Conservation (phyloP, 2,329 filamentous ascomycete species). For the Pestalotiopsis sp. region DNA sequence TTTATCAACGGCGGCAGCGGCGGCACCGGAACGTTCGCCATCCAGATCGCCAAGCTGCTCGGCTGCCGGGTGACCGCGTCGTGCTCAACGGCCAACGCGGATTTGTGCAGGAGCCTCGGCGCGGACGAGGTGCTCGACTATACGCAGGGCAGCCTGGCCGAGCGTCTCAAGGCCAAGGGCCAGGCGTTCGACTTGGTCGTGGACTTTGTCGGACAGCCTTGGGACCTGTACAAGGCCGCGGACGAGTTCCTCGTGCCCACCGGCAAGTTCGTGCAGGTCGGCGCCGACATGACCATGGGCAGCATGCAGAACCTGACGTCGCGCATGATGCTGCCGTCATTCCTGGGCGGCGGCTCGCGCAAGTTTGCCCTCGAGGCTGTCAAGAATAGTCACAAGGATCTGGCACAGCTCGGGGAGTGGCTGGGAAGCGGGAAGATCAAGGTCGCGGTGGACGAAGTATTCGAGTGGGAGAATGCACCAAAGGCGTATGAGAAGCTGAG, state of each 20-base stretch:
- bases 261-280: slow-evolving; percentile 57
- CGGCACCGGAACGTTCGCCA: slow-evolving; percentile 58
- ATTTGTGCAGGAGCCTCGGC: slow-evolving; percentile 58
- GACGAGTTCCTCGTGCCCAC: slow-evolving; percentile 51
- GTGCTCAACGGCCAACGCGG: slow-evolving; percentile 59
- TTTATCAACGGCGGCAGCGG: slow-evolving; percentile 67
- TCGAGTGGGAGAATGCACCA: slow-evolving; percentile 56
- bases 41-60: slow-evolving; percentile 63
- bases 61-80: slow-evolving; percentile 60
- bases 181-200: slow-evolving; percentile 53
- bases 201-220: slow-evolving; percentile 57
- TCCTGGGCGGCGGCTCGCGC: slow-evolving; percentile 44
- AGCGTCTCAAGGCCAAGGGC: slow-evolving; percentile 45
- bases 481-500: slow-evolving; percentile 63
- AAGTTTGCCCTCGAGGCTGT: slow-evolving; percentile 40
- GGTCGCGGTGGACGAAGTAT: slow-evolving; percentile 57
- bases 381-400: slow-evolving; percentile 43
- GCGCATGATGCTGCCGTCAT: slow-evolving; percentile 31
- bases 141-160: slow-evolving; percentile 46
- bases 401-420: slow-evolving; percentile 55
- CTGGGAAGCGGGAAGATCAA: slow-evolving; percentile 61
- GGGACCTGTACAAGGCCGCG: slow-evolving; percentile 53
- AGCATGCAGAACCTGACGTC: slow-evolving; percentile 20
- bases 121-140: slow-evolving; percentile 67
- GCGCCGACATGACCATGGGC: slow-evolving; percentile 32